Conservation (phyloP, 495 filamentous ascomycete genomes). For the Pyrenula massariospora region DNA sequence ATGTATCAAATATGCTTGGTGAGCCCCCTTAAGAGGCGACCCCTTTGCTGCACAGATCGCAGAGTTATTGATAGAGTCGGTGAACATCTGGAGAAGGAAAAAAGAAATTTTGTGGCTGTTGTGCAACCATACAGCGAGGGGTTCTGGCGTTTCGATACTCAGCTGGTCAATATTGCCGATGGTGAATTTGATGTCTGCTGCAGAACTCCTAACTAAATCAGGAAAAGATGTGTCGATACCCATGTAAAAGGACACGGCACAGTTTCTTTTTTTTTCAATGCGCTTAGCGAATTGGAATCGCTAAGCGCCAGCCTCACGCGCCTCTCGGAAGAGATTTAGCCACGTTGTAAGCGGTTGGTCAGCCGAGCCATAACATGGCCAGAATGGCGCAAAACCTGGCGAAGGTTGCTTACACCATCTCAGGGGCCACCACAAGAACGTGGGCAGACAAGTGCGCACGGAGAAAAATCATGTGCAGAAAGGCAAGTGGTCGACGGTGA, state of each 20-base stretch:
- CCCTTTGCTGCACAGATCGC: neutral
- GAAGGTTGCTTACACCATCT: too few relatives aligned
- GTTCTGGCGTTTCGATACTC: neutral
- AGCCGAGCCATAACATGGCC: neutral
- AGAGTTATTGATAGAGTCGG: neutral
- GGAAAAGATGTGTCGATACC: neutral
- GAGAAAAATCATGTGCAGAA: too few relatives aligned
- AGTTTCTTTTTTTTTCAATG: too few relatives aligned
- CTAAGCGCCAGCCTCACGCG: neutral
- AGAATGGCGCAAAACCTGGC: too few relatives aligned
- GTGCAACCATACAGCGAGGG: neutral
- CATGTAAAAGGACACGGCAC: too few relatives aligned
- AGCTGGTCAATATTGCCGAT: neutral
- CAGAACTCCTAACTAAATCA: neutral
- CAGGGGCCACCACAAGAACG: too few relatives aligned
- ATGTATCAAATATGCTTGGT: neutral
- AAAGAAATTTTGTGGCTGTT: neutral
- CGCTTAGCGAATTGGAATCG: too few relatives aligned
- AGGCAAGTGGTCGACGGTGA: too few relatives aligned
- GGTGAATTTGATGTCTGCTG: neutral
- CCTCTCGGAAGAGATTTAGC: neutral
- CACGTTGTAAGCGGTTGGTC: neutral
- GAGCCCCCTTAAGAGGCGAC: neutral
- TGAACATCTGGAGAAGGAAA: neutral
- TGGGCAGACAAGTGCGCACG: too few relatives aligned